Evolutionary conservation across 129 eudicot species (phyloP).

Genomic region (Artemisia tridentata): DNA sequence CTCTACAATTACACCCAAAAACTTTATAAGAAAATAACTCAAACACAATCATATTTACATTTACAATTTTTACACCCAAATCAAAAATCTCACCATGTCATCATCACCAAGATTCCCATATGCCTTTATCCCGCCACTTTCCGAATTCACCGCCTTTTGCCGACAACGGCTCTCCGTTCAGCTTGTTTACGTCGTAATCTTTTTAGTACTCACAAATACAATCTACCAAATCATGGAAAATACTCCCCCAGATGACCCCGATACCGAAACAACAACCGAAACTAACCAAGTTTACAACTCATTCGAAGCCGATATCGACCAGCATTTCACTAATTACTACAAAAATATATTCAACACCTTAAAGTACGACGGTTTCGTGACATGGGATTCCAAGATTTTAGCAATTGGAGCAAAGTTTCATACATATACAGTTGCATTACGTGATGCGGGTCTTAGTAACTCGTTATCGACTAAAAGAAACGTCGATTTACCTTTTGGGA

Average conservation of each 20-base stretch:
- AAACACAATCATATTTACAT: background rate
- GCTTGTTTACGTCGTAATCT: constrained; percentile 42
- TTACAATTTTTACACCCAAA: background rate
- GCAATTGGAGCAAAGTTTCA: constrained; percentile 35
- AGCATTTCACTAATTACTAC: constrained; percentile 33
- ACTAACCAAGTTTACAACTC: background rate
- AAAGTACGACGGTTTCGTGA: constrained; percentile 40
- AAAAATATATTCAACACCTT: constrained; percentile 46
- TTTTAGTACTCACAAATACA: constrained; percentile 12
- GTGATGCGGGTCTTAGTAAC: constrained; percentile 37
- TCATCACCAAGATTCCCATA: background rate
- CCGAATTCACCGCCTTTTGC: background rate
- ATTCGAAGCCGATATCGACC: constrained; percentile 9
- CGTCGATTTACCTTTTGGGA: constrained; percentile 23
- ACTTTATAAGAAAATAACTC: background rate
- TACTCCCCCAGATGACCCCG: too few relatives aligned
- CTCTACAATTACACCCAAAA: background rate
- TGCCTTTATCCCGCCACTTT: background rate
- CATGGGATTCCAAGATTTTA: constrained; percentile 42
- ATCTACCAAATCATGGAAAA: too few relatives aligned
- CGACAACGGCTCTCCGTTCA: constrained; percentile 32
- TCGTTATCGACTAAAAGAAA: constrained; percentile 29
- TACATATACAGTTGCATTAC: constrained; percentile 33
- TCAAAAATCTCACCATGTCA: constrained; percentile 8
- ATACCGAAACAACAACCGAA: too few relatives aligned